Conservation (phyloP, 2,329 filamentous ascomycete genomes). For the Periglandula ipomoeae region DNA sequence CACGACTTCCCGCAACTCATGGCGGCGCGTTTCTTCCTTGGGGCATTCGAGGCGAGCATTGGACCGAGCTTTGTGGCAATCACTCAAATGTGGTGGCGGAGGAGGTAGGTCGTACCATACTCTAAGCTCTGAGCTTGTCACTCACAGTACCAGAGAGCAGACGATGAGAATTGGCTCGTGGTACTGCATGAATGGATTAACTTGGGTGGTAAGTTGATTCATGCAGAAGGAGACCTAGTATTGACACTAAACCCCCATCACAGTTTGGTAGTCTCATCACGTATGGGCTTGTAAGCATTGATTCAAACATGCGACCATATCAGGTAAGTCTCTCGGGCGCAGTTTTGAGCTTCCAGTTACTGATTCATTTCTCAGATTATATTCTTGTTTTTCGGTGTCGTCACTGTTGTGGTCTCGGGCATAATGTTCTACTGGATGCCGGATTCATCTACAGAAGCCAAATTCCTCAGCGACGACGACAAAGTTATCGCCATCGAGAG, state of each 20-base stretch:
- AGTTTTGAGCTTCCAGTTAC: background rate
- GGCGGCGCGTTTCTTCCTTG: slow-evolving; percentile 45
- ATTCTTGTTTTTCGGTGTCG: slow-evolving; percentile 43
- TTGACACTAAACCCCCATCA: slow-evolving; percentile 5
- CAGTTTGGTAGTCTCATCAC: slow-evolving; percentile 45
- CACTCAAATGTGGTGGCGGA: slow-evolving; percentile 53
- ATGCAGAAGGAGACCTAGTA: background rate
- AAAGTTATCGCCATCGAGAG: slow-evolving; percentile 45
- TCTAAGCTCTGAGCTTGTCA: slow-evolving; percentile 1
- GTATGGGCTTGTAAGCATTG: slow-evolving; percentile 49
- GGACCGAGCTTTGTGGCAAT: slow-evolving; percentile 46
- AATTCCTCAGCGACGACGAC: slow-evolving; percentile 40
- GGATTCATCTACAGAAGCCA: slow-evolving; percentile 40
- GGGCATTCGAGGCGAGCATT: slow-evolving; percentile 42
- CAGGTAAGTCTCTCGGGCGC: slow-evolving; percentile 28
- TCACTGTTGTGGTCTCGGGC: slow-evolving; percentile 38
- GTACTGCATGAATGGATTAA: slow-evolving; percentile 53
- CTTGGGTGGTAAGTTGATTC: slow-evolving; percentile 34
- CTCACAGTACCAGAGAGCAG: slow-evolving; percentile 34
- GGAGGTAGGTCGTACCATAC: slow-evolving; percentile 21
- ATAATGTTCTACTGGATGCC: slow-evolving; percentile 39
- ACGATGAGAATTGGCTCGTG: slow-evolving; percentile 46
- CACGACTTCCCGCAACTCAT: slow-evolving; percentile 39
- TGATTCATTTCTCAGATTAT: slow-evolving; percentile 30
- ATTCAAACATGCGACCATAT: slow-evolving; percentile 35